phyloP scores from a whole-genome alignment of 2,329 filamentous ascomycete species.

The Cryphonectria nitschkei region DNA sequence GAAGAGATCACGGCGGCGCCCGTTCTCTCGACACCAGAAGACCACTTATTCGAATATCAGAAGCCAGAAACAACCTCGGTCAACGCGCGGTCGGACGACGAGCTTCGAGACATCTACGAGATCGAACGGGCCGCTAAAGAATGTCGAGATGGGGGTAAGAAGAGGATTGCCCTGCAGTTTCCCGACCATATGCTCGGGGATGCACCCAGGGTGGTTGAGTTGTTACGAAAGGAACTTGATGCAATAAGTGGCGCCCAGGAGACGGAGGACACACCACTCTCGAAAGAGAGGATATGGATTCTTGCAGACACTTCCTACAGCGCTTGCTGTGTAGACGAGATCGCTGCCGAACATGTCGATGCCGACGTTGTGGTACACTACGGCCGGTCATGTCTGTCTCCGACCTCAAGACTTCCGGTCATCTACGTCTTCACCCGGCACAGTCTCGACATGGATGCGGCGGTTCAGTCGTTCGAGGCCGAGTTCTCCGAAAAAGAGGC shows the following conservation, averaged over 20 bases:
- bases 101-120: conserved; percentile 80
- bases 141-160: conserved; percentile 73
- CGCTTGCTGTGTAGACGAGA: conserved; percentile 94
- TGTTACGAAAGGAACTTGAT: conserved; percentile 50
- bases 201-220: conserved; percentile 76
- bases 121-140: conserved; percentile 78
- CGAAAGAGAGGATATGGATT: conserved; percentile 67
- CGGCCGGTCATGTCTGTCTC: conserved; percentile 87
- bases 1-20: conserved; percentile 56
- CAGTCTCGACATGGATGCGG: conserved; percentile 63
- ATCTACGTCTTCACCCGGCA: conserved; percentile 87
- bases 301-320: conserved; percentile 96
- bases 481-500: conserved; percentile 68
- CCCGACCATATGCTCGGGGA: conserved; percentile 91
- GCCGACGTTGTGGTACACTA: conserved; percentile 95
- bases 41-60: conserved; percentile 59
- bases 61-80: conserved; percentile 39
- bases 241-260: conserved; percentile 23
- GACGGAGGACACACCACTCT: neutral
- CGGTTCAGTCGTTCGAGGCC: conserved; percentile 63
- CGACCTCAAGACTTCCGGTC: conserved; percentile 83
- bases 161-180: conserved; percentile 87
- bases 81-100: conserved; percentile 57
- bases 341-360: conserved; percentile 90
- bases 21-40: conserved; percentile 66